Percentiles rank a stretch among this genome's conserved stretches.
Conservation (phyloP, 441 rosid species). For the Adansonia grandidieri region DNA sequence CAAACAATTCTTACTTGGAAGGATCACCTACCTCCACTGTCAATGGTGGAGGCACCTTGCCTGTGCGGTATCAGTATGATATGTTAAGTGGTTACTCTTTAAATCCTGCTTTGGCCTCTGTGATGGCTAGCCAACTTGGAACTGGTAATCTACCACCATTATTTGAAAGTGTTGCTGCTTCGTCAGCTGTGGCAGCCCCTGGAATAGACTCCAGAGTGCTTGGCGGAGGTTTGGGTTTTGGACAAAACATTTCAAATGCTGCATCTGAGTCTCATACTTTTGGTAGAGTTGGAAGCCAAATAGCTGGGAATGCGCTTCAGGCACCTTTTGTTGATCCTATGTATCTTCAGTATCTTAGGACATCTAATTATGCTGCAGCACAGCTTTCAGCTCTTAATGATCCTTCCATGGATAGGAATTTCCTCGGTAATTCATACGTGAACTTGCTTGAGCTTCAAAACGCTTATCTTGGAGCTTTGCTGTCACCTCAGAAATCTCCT, state of each 20-base stretch:
- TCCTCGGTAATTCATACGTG: constrained; percentile 58
- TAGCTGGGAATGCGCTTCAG: constrained; percentile 61
- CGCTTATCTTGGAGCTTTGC: constrained; percentile 60
- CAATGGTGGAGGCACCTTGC: constrained; percentile 55
- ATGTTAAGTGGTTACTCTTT: constrained; percentile 55
- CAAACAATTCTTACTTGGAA: constrained; percentile 54
- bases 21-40: constrained; percentile 65
- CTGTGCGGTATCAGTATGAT: constrained; percentile 70
- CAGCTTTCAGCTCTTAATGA: constrained; percentile 59
- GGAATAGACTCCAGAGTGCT: constrained; percentile 69
- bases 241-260: constrained; percentile 44
- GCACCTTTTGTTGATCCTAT: constrained; percentile 61
- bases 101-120: constrained; percentile 65
- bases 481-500: constrained; percentile 68
- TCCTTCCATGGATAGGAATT: constrained; percentile 57
- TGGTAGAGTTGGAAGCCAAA: constrained; percentile 50
- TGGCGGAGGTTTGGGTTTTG: constrained; percentile 59
- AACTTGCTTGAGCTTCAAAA: constrained; percentile 69
- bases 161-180: constrained; percentile 68
- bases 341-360: constrained; percentile 34
- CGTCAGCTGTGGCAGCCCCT: constrained; percentile 61
- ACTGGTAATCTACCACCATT: constrained; percentile 61
- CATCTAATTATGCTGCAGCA: constrained; percentile 57
- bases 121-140: constrained; percentile 74
- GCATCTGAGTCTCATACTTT: constrained; percentile 53